Evolutionary conservation across 257 asterid genomes (phyloP).

Genomic region (Osmanthus fragrans): DNA sequence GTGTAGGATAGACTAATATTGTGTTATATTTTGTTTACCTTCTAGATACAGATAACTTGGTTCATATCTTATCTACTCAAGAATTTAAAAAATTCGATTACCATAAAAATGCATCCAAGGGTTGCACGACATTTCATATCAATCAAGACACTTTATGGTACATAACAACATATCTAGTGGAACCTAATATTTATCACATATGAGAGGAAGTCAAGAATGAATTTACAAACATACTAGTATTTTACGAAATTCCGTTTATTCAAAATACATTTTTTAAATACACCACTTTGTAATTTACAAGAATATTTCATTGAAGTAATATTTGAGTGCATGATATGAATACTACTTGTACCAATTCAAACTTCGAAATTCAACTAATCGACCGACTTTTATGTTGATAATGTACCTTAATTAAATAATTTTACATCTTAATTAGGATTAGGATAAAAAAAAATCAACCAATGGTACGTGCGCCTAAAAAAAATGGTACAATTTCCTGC

Average conservation of each 20-base stretch:
- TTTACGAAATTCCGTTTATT: not conserved
- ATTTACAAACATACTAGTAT: no score
- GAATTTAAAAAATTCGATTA: no score
- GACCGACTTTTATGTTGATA: not conserved
- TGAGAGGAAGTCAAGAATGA: no score
- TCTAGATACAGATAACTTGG: no score
- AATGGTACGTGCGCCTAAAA: not conserved
- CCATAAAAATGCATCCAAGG: no score
- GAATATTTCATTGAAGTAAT: not conserved
- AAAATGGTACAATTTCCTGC: slow-evolving; percentile 4
- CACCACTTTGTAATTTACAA: not conserved
- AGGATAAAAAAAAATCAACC: not conserved
- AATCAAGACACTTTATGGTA: not conserved
- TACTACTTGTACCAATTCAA: slow-evolving; percentile 1
- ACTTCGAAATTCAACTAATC: slow-evolving; percentile 21
- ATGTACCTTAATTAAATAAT: slow-evolving; percentile 13
- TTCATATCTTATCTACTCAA: no score
- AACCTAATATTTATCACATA: no score
- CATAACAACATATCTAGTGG: not conserved
- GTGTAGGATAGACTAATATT: not conserved
- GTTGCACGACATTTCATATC: no score
- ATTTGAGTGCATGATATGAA: not conserved
- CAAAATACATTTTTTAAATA: not conserved
- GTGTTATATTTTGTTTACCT: no score
- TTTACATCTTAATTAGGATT: not conserved